Conservation (phyloP, 768 basidiomycete species). For the Trametes gibbosa region DNA sequence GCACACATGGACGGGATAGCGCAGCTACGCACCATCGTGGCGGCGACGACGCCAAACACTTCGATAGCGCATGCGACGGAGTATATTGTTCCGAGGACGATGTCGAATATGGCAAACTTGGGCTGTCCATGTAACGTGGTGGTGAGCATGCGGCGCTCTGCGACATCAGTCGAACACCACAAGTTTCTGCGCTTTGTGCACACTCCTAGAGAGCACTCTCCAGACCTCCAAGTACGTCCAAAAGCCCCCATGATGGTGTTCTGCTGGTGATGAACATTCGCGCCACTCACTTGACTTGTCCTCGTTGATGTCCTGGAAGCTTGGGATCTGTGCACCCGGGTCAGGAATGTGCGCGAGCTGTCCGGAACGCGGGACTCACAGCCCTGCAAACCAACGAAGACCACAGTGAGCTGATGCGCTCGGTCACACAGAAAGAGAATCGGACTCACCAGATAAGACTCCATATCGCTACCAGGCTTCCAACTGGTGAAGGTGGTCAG, state of each 20-base stretch:
- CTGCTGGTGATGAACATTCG: too few relatives aligned
- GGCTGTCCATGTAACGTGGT: conserved; percentile 34
- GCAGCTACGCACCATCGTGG: conserved; percentile 43
- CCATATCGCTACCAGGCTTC: conserved; percentile 55
- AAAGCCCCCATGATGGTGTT: too few relatives aligned
- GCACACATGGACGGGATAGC: neutral
- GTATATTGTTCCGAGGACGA: conserved; percentile 61
- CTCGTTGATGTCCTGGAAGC: conserved; percentile 51
- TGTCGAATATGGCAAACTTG: conserved; percentile 50
- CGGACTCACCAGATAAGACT: conserved; percentile 57
- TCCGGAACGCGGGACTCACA: neutral
- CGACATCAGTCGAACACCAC: too few relatives aligned
- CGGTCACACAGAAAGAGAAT: neutral
- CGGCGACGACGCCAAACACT: conserved; percentile 52
- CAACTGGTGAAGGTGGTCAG: conserved; percentile 28
- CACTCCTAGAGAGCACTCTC: too few relatives aligned
- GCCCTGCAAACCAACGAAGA: conserved; percentile 26
- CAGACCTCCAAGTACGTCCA: too few relatives aligned
- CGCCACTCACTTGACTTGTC: conserved; percentile 46
- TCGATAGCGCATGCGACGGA: conserved; percentile 50
- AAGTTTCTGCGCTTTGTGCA: too few relatives aligned
- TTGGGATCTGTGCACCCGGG: conserved; percentile 46
- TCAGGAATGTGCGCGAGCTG: too few relatives aligned
- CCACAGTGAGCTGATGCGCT: conserved; percentile 22
- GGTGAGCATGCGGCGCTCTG: neutral